Evolutionary conservation across 2,329 filamentous ascomycete species (phyloP).

Genomic region (Alternaria tenuissima): DNA sequence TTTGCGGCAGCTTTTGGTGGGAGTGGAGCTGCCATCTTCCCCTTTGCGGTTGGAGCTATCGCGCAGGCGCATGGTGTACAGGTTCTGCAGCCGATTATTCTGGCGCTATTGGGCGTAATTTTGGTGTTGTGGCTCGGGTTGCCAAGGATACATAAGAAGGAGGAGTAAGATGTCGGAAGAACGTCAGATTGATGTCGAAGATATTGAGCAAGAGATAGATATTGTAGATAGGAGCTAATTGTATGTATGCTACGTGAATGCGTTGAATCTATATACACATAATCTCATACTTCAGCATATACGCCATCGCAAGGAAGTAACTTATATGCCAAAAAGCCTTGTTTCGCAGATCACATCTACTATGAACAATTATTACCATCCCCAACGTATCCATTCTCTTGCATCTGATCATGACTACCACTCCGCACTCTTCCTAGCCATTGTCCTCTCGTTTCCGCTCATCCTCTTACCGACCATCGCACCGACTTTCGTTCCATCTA

Average conservation of each 20-base stretch:
- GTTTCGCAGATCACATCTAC: background rate
- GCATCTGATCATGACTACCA: background rate
- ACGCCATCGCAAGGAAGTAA: background rate
- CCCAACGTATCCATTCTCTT: background rate
- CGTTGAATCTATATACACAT: background rate
- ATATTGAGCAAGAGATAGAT: background rate
- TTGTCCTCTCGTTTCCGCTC: rapidly evolving
- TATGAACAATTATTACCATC: background rate
- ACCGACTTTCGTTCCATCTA: background rate
- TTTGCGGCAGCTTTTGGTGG: slow-evolving; percentile 82
- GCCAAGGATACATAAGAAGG: slow-evolving; percentile 57
- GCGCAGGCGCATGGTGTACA: slow-evolving; percentile 68
- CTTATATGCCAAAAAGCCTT: background rate
- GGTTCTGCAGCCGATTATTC: slow-evolving; percentile 67
- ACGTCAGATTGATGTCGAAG: background rate
- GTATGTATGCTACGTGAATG: background rate
- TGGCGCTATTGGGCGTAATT: slow-evolving; percentile 62
- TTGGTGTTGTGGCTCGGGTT: slow-evolving; percentile 61
- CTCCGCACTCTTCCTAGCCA: background rate
- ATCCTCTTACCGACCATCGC: background rate
- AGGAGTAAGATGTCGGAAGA: slow-evolving; percentile 28
- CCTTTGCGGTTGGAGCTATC: slow-evolving; percentile 72
- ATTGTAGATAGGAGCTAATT: background rate
- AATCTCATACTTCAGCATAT: background rate
- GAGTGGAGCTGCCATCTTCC: slow-evolving; percentile 73